Evolutionary conservation across 306 rosid genomes (phyloP).

Genomic region (Malus domestica): DNA sequence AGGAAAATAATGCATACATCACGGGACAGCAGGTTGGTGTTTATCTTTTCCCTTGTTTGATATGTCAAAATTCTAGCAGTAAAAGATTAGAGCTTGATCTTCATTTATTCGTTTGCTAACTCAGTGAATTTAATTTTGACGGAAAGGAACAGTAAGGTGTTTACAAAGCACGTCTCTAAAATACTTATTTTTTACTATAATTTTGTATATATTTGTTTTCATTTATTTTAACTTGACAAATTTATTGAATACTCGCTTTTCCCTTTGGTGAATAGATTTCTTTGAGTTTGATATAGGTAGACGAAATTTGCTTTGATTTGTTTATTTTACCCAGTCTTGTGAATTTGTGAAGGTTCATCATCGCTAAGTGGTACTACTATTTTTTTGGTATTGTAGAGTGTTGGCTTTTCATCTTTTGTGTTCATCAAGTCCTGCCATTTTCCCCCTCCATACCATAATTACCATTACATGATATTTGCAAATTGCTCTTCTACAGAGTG

Average conservation of each 20-base stretch:
- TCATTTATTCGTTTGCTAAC: background rate
- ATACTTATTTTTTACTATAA: background rate
- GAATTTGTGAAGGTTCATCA: background rate
- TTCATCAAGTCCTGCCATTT: background rate
- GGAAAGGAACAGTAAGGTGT: background rate
- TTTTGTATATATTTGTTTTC: background rate
- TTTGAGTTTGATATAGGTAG: no score
- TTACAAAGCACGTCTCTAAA: background rate
- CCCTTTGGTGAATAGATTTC: no score
- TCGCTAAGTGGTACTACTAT: background rate
- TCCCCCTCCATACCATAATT: background rate
- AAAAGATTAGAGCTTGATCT: background rate
- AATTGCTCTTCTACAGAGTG: constrained; percentile 50
- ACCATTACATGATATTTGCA: background rate
- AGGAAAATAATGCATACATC: constrained; percentile 77
- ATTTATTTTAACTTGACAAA: background rate
- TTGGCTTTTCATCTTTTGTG: background rate
- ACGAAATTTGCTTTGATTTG: no score
- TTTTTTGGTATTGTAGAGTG: background rate
- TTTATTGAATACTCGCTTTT: background rate
- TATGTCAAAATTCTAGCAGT: background rate
- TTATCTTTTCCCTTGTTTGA: constrained; percentile 14
- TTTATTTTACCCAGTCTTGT: background rate
- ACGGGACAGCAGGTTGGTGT: constrained; percentile 79
- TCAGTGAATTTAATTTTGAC: background rate